phyloP scores from a whole-genome alignment of 208 protist genomes.

The Crithidia bombi region DNA sequence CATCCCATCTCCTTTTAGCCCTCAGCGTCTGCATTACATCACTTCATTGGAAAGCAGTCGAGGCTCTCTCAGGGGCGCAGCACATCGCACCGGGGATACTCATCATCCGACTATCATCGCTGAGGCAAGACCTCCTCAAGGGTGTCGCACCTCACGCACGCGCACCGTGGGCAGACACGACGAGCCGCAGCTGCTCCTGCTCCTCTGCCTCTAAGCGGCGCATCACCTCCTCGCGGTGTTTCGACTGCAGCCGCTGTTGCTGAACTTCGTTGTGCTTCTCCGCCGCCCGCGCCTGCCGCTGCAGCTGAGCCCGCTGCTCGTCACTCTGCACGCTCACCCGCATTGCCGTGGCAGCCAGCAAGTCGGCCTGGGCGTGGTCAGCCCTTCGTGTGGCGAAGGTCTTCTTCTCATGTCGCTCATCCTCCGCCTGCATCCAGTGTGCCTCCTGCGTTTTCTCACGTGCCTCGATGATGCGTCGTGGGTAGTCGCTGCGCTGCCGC shows the following conservation, averaged over 20 bases:
- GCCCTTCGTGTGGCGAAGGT: constrained; percentile 16
- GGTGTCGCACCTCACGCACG: constrained; percentile 8
- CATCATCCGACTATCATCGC: too few species aligned
- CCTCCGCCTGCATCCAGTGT: constrained; percentile 29
- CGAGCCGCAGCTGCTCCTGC: constrained; percentile 35
- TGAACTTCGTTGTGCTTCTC: constrained; percentile 26
- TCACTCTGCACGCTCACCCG: constrained; percentile 32
- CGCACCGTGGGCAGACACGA: constrained; percentile 23
- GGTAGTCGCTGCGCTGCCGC: constrained; percentile 32
- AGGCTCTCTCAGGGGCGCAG: too few species aligned
- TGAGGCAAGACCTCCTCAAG: too few species aligned
- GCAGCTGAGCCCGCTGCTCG: constrained; percentile 29
- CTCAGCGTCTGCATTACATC: too few species aligned
- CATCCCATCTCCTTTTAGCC: too few species aligned
- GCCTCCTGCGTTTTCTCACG: constrained; percentile 32
- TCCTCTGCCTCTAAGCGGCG: constrained; percentile 38
- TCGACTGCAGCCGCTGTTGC: constrained; percentile 31
- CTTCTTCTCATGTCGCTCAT: constrained; percentile 31
- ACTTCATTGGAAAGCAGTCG: too few species aligned
- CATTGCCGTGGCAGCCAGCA: constrained; percentile 31
- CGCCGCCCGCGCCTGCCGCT: constrained; percentile 23
- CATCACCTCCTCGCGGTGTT: constrained; percentile 34
- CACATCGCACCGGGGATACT: too few species aligned
- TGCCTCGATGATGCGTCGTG: constrained; percentile 29
- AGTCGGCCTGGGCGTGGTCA: constrained; percentile 22